These are phyloP conservation scores for Porphyrellus sp. DNA, from an alignment of 1,284 basidiomycete species.

Conservation along the genomic window DNA sequence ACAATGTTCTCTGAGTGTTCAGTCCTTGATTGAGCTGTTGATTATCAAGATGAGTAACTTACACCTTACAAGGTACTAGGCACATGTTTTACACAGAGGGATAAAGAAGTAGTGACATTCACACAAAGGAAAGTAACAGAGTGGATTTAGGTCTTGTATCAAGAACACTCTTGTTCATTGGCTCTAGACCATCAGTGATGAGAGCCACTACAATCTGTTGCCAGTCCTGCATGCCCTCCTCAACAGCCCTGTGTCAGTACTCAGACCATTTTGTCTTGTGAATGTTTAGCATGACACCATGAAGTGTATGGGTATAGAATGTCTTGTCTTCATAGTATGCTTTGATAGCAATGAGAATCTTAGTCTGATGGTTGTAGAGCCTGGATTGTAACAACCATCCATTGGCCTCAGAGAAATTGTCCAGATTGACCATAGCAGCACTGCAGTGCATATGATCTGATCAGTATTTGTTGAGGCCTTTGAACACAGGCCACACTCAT, in stretches of 20 bases:
- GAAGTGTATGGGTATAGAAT: constrained; percentile 87
- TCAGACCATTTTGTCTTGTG: constrained; percentile 95
- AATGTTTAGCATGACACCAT: constrained; percentile 97
- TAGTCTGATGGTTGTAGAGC: constrained; percentile 87
- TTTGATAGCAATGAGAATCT: constrained; percentile 89
- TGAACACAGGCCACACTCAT: constrained; percentile 44
- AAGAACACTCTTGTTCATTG: constrained; percentile 93
- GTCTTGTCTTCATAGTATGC: constrained; percentile 93
- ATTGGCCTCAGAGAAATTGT: constrained; percentile 82
- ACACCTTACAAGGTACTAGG: too few species aligned
- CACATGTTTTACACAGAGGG: too few species aligned
- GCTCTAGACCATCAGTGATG: constrained; percentile 91
- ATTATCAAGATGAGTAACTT: too few species aligned
- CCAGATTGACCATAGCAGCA: constrained; percentile 91
- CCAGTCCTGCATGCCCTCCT: constrained; percentile 89
- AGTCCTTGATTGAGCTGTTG: too few species aligned
- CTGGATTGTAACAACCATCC: constrained; percentile 85
- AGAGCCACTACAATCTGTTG: constrained; percentile 90
- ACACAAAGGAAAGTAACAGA: too few species aligned
- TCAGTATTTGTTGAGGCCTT: constrained; percentile 8
- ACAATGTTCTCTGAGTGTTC: too few species aligned
- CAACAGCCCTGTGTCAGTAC: constrained; percentile 83
- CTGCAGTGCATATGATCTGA: constrained; percentile 86
- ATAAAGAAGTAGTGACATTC: too few species aligned
- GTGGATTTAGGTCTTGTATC: too few species aligned